Evolutionary conservation across 306 rosid genomes (phyloP), one percentile per base, ranked within the genome.

Genomic region (Medicago ruthenica): DNA sequence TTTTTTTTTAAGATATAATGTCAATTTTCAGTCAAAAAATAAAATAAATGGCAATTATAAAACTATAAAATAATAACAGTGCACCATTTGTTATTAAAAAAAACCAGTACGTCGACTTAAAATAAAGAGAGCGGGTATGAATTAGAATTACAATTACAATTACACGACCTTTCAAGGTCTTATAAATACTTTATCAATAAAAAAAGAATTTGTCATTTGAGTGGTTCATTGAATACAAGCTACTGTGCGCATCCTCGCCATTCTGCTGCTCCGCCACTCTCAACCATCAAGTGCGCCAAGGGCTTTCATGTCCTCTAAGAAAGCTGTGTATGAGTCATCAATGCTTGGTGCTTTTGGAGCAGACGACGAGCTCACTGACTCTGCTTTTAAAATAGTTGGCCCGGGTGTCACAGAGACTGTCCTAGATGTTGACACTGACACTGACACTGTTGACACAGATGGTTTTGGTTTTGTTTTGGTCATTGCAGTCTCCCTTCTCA

Each of bases 261-360:
- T 40, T 61, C 50, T 50, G 45, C 9, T 18, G 22, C 77, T 75
- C 20, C 6, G 16, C 54, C 73, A 39, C 64, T 81, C 81, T 89
- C 87, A 88, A 67, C 86, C 77, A 73, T 90, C 98, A 77, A 96
- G 97, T 50, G 99, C 97, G 50, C 97, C 96, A 73, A 88, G 92
- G 42, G 90, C 92, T 79, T 90, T 89, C 90, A 89, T 90, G 85
- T 90, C 95, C 85, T 95, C 96, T 72, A 92, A 75, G 87, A 90
- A 95, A 64, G 93, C 97, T 54, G 79, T 54, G 40, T 85, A 90
- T 0, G 92, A 95, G 86, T 89, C 92, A 57, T 90, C 93, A 62
- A 88, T 86, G 84, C 91, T 84, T 81, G 39, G 91, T 71, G 83
- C 75, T 90, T 87, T 96, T 41, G 87, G 82, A 63, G 88, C 90